phyloP scores from a whole-genome alignment of 176 grass and related monocot species.

The Thinopyrum elongatum region DNA sequence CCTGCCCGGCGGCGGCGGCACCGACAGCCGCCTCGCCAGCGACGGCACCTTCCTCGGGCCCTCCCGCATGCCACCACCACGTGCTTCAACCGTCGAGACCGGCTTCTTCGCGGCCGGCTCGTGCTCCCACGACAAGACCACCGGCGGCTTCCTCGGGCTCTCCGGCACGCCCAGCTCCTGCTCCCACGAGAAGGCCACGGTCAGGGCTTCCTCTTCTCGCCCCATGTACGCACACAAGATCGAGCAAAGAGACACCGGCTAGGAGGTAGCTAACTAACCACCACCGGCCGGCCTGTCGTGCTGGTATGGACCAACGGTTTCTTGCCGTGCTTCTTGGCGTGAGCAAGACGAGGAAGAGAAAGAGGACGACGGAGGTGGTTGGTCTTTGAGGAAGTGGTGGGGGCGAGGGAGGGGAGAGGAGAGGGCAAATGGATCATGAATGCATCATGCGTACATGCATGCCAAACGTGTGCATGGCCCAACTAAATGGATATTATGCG shows the following conservation, averaged over 20 bases:
- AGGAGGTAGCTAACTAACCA: not conserved
- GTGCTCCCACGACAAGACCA: conserved; percentile 64
- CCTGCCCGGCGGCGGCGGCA: not conserved
- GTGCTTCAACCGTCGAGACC: not conserved
- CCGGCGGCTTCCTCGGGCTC: conserved; percentile 16
- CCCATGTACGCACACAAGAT: conserved; percentile 1
- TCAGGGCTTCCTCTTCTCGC: conserved; percentile 16
- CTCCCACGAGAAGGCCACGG: conserved; percentile 67
- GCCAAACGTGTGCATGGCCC: conserved; percentile 29
- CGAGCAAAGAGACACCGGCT: not conserved
- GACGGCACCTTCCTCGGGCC: conserved; percentile 17
- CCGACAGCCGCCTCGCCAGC: not conserved
- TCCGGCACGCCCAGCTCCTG: conserved; percentile 2
- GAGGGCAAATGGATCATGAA: conserved; percentile 6
- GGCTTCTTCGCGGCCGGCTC: conserved; percentile 29
- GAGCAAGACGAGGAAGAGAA: not conserved
- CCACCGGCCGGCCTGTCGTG: not conserved
- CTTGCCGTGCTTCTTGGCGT: not conserved
- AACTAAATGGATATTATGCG: conserved; percentile 20
- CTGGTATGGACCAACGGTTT: not conserved
- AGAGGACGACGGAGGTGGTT: conserved; percentile 9
- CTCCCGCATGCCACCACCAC: not conserved
- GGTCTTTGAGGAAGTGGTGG: not conserved
- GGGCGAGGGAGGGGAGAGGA: not conserved
- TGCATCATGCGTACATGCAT: conserved; percentile 12